Conservation (phyloP, 371 early-diverging fungal species). For the Vairimorpha apis region DNA sequence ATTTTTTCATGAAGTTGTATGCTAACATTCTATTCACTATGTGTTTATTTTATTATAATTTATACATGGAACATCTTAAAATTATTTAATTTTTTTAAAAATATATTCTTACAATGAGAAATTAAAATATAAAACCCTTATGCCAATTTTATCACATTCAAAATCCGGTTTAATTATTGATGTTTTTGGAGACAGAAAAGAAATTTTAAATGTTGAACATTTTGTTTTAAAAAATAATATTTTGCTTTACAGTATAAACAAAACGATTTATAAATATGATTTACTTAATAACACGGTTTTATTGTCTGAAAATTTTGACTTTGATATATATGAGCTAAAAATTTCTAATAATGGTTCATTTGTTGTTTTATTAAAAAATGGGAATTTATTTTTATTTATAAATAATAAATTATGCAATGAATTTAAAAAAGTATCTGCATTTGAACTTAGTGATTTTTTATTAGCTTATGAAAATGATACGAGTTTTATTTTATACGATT, state of each 20-base stretch:
- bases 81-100: slow-evolving; percentile 2
- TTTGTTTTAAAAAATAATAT: slow-evolving; percentile 39
- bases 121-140: slow-evolving; percentile 26
- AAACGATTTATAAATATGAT: slow-evolving; percentile 31
- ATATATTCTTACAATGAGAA: neutral
- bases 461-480: slow-evolving; percentile 41
- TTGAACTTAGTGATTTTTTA: slow-evolving; percentile 31
- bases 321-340: slow-evolving; percentile 41
- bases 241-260: slow-evolving; percentile 29
- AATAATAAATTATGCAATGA: neutral
- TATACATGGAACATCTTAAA: neutral
- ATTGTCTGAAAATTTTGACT: slow-evolving; percentile 24
- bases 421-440: slow-evolving; percentile 25
- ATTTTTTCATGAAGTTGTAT: neutral
- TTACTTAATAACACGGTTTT: slow-evolving; percentile 11
- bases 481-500: slow-evolving; percentile 13
- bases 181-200: slow-evolving; percentile 47
- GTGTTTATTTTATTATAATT: too few species aligned
- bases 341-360: slow-evolving; percentile 43
- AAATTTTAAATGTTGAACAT: slow-evolving; percentile 28
- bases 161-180: slow-evolving; percentile 58
- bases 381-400: slow-evolving; percentile 29
- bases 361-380: slow-evolving; percentile 22
- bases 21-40: neutral
- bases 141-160: slow-evolving; percentile 56